Percentiles rank a stretch among this genome's conserved stretches.
Conservation (phyloP, 2,329 filamentous ascomycete species). For the Aquanectria penicillioides region DNA sequence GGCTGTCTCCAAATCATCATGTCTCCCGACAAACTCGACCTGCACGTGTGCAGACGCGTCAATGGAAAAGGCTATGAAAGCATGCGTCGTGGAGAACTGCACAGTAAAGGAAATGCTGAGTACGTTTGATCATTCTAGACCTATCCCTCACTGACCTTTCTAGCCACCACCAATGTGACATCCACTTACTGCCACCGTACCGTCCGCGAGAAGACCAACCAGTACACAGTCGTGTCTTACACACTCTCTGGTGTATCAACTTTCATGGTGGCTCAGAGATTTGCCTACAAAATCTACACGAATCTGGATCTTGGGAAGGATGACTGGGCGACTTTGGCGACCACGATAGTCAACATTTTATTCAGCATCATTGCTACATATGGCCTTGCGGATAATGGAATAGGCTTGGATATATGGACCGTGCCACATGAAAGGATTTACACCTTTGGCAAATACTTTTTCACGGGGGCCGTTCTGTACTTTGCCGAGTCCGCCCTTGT, state of each 20-base stretch:
- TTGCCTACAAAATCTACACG: too few species aligned
- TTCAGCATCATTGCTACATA: not conserved
- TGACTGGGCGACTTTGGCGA: not conserved
- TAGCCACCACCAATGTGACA: too few species aligned
- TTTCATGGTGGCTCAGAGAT: too few species aligned
- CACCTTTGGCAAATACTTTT: slow-evolving; percentile 11
- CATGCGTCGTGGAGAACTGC: not conserved
- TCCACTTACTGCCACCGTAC: too few species aligned
- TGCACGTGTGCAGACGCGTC: not conserved
- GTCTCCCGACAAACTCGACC: not conserved
- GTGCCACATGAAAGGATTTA: not conserved
- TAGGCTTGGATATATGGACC: slow-evolving; percentile 22
- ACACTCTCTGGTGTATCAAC: too few species aligned
- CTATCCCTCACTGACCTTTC: too few species aligned
- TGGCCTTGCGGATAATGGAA: slow-evolving; percentile 12
- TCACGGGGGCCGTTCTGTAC: slow-evolving; percentile 20
- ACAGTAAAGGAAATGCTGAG: not conserved
- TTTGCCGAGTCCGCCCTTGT: slow-evolving; percentile 18
- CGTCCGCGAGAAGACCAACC: too few species aligned
- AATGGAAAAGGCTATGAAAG: slow-evolving; percentile 1
- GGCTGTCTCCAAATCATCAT: too few species aligned
- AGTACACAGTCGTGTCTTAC: too few species aligned
- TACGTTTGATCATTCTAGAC: too few species aligned
- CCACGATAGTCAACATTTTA: not conserved
- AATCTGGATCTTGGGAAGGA: not conserved